A percentile compares a stretch with the other conserved stretches of the same genome.
phyloP scores from a whole-genome alignment of 495 filamentous ascomycete genomes.

The Schizothecium vesticola region DNA sequence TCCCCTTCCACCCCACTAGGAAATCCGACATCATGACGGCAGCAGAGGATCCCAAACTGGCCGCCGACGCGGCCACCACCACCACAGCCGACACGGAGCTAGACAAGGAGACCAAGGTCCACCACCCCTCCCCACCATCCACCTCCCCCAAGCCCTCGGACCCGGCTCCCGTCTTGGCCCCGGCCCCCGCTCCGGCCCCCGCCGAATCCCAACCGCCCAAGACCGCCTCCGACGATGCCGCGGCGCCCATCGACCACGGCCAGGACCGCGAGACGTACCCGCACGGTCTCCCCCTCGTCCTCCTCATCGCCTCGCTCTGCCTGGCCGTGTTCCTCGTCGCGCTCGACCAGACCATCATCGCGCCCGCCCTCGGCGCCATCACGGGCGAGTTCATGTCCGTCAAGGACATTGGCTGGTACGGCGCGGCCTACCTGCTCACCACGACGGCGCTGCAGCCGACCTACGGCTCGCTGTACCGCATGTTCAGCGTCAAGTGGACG shows the following conservation, averaged over 20 bases:
- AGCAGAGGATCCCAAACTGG: neutral
- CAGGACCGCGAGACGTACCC: slow-evolving; percentile 36
- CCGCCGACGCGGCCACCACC: neutral
- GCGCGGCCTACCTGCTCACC: slow-evolving; percentile 52
- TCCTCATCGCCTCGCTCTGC: slow-evolving; percentile 48
- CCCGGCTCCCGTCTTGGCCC: neutral
- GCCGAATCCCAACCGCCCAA: neutral
- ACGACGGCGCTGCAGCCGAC: slow-evolving; percentile 48
- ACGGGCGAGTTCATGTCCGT: slow-evolving; percentile 36
- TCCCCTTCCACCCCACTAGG: neutral
- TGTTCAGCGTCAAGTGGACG: slow-evolving; percentile 46
- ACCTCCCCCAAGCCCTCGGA: slow-evolving; percentile 5
- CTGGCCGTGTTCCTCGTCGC: slow-evolving; percentile 56
- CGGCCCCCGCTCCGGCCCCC: neutral
- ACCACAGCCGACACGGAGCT: slow-evolving; percentile 19
- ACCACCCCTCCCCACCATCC: neutral
- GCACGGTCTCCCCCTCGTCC: slow-evolving; percentile 37
- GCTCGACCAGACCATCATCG: slow-evolving; percentile 59
- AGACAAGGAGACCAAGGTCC: slow-evolving; percentile 3
- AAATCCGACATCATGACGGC: neutral
- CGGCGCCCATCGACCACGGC: slow-evolving; percentile 12
- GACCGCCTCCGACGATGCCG: neutral
- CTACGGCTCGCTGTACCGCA: slow-evolving; percentile 51
- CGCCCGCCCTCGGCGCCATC: slow-evolving; percentile 52
- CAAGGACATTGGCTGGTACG: slow-evolving; percentile 51